Conservation (phyloP, 306 rosid genomes). For the Casuarina cunninghamiana region DNA sequence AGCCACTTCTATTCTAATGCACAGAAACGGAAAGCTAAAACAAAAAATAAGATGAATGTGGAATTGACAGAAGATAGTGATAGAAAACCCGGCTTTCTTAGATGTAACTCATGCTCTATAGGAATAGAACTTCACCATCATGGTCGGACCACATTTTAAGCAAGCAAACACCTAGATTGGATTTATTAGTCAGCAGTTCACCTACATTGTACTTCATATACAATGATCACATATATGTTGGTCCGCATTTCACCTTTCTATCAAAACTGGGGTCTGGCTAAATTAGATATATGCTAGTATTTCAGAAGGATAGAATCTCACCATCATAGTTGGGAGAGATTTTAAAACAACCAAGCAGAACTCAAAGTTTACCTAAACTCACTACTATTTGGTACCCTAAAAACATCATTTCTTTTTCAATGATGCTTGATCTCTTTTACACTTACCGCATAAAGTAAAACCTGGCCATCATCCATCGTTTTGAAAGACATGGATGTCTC, state of each 20-base stretch:
- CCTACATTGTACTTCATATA: too few relatives aligned
- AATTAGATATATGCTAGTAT: constrained; percentile 8
- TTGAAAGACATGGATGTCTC: constrained; percentile 99
- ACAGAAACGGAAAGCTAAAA: too few relatives aligned
- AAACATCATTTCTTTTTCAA: constrained; percentile 6
- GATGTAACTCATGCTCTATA: too few relatives aligned
- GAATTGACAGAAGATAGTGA: too few relatives aligned
- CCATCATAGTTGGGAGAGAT: constrained; percentile 10
- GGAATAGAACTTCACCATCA: too few relatives aligned
- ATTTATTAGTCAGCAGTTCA: too few relatives aligned
- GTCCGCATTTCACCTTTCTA: not conserved
- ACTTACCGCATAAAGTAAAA: constrained; percentile 86
- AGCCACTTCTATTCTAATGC: too few relatives aligned
- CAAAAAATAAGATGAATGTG: too few relatives aligned
- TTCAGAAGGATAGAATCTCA: not conserved
- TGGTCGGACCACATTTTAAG: too few relatives aligned
- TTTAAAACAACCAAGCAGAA: not conserved
- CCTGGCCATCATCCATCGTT: constrained; percentile 96
- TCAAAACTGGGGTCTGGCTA: constrained; percentile 11
- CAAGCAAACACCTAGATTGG: too few relatives aligned
- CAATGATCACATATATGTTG: too few relatives aligned
- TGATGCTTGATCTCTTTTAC: constrained; percentile 19
- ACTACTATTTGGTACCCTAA: not conserved
- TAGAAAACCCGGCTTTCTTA: too few relatives aligned
- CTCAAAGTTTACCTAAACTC: constrained; percentile 9